Conservation (phyloP, 768 basidiomycete genomes). For the Tricholomella constricta region DNA sequence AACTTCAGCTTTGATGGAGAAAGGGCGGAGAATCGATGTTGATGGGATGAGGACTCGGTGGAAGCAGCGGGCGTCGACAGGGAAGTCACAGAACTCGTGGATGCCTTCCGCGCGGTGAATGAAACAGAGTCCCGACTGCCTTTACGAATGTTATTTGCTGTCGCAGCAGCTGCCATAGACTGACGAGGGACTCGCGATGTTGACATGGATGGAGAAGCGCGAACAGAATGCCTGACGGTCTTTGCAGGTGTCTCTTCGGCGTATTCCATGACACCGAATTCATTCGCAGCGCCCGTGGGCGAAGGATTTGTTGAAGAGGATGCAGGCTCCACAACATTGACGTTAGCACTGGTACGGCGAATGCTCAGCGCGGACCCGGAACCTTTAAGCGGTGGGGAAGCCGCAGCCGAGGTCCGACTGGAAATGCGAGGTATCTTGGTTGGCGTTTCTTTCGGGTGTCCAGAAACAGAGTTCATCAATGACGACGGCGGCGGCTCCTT, state of each 20-base stretch:
- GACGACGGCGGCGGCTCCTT: constrained; percentile 56
- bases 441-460: constrained; percentile 77
- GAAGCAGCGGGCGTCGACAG: constrained; percentile 54
- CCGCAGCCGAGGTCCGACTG: constrained; percentile 75
- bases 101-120: constrained; percentile 79
- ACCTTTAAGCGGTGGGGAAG: constrained; percentile 71
- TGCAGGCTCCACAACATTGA: constrained; percentile 48
- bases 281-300: constrained; percentile 60
- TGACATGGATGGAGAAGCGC: constrained; percentile 63
- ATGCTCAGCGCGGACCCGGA: constrained; percentile 49
- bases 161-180: constrained; percentile 44
- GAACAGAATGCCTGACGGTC: constrained; percentile 55
- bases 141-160: constrained; percentile 59
- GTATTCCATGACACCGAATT: constrained; percentile 81
- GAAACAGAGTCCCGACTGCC: constrained; percentile 78
- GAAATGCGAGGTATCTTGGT: constrained; percentile 94
- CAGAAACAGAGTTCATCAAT: constrained; percentile 50
- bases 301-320: constrained; percentile 66
- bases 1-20: constrained; percentile 87
- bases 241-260: constrained; percentile 52
- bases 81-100: constrained; percentile 79
- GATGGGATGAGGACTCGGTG: constrained; percentile 41
- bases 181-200: constrained; percentile 70
- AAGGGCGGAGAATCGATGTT: constrained; percentile 77
- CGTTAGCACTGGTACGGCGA: constrained; percentile 73